Base-by-base conservation (phyloP, 371 early-diverging fungal genomes). In the Mortierella sp. region DNA sequence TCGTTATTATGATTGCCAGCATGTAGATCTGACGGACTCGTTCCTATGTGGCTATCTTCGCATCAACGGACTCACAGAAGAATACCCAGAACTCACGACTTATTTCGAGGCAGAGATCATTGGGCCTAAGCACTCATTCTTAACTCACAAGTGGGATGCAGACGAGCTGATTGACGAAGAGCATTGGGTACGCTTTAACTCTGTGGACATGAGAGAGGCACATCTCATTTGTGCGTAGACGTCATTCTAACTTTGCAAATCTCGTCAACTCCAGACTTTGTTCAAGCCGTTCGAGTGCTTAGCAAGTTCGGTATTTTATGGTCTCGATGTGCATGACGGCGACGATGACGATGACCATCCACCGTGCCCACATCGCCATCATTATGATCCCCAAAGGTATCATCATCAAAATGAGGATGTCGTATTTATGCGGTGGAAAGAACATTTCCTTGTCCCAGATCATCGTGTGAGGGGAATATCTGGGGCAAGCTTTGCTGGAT, bases 381-480 rank as follows among this genome's bases (percentile, higher is more conserved):
- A 57, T 23, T 70, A 63, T 14, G 59, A 72, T 42, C 65, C 64
- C 2, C 47, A 31, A 11, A 75, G 66, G 4, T 92, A 90, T 64
- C 90, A 94, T 79, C 91, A 89, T 49, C 64, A 75, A 31, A 84
- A 89, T 62, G 84, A 84, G 39, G 92, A 94, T 60, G 87, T 86
- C 59, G 82, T 97, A 14, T 97, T 94, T 76, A 97, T 97, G 98
- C 88, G 98, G 28, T 97, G 97, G 97, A 97, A 96, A 84, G 98
- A 98, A 78, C 92, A 91, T 57, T 98, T 97, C 73, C 79, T 98
- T 41, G 95, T 97, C 6, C 97, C 98, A 23, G 95, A 98, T 82
- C 96, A 97, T 82, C 85, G 85, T 56, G 90, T 97, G 34, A 87
- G 82, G 58, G 85, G 82, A 17, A 92, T 98, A 60, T 82, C 88